Evolutionary conservation across 345 rosid species (phyloP), one percentile per base, ranked within the genome.

Genomic region (Iberis pinnata): DNA sequence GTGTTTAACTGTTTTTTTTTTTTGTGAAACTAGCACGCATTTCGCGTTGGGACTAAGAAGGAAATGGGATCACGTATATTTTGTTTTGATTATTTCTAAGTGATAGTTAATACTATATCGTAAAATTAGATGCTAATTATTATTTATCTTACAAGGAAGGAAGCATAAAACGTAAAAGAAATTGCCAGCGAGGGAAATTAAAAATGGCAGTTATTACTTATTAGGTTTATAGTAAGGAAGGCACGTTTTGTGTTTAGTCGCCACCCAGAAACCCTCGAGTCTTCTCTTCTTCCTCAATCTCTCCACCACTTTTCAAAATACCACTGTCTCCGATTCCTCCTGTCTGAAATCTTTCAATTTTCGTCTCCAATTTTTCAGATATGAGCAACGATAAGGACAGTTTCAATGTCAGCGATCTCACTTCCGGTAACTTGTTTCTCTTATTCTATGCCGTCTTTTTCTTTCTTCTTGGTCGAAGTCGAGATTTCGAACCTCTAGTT

Each of bases 331-430:
- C 7, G 9, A 15, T 17, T 31, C 7, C 35, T 12, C 24, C 43
- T 13, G 8, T 29, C 32, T 33, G 25, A 49, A n/a, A 11, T 32
- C n/a, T 37, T 40, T 42, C 43, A 19, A 13, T 7, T 54, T 47
- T 6, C 15, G 43, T 43, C 64, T 53, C 46, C 0, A 44, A 9
- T 11, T n/a, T 43, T 16, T 8, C 12, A 38, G 15, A 60, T 58
- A 83, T 87, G 98, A 79, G 84, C 73, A 73, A 48, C 67, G 84
- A 77, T 24, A 82, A 78, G 56, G 82, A 70, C 27, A 84, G 40
- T 74, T 75, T 86, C 81, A 73, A 33, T 70, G 70, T 86, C 78
- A 43, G 82, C 53, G 98, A 81, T 82, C 96, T 87, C 72, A 64
- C 71, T 42, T 70, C 82, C 5, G 88, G 98, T 90, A 62, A 41